Percentiles rank a stretch among this genome's conserved stretches.
These are phyloP conservation scores for Fusarium ramigenum DNA, from an alignment of 2,329 filamentous ascomycete genomes.

Conservation along the genomic window DNA sequence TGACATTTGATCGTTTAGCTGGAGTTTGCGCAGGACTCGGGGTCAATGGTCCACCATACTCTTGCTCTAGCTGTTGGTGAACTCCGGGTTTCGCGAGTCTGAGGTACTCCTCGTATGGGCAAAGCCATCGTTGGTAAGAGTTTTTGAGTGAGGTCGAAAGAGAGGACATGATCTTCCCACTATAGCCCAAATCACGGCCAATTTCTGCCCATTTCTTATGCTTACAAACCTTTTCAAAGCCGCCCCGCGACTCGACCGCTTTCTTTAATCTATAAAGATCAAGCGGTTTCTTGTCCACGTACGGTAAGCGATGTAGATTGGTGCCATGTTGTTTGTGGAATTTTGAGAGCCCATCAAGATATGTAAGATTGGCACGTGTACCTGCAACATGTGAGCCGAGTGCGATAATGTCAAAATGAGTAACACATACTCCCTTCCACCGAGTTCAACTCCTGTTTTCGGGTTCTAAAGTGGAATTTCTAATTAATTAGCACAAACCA, in stretches of 20 bases:
- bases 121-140: slow-evolving; percentile 96
- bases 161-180: slow-evolving; percentile 99
- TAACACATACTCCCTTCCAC: slow-evolving; percentile 88
- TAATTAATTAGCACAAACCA: slow-evolving; percentile 49
- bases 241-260: slow-evolving; percentile 91
- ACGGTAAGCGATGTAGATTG: slow-evolving; percentile 92
- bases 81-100: slow-evolving; percentile 91
- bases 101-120: slow-evolving; percentile 95
- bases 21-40: slow-evolving; percentile 76
- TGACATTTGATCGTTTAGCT: slow-evolving; percentile 70
- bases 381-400: slow-evolving; percentile 63
- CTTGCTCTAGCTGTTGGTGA: slow-evolving; percentile 93
- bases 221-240: slow-evolving; percentile 97
- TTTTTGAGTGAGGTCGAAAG: slow-evolving; percentile 98
- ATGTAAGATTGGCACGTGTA: slow-evolving; percentile 93
- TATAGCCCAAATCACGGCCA: slow-evolving; percentile 94
- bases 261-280: slow-evolving; percentile 97
- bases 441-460: slow-evolving; percentile 96
- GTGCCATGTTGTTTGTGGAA: slow-evolving; percentile 97
- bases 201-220: slow-evolving; percentile 99
- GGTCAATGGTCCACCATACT: slow-evolving; percentile 91
- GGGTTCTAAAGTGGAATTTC: slow-evolving; percentile 96
- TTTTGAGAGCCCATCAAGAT: slow-evolving; percentile 92
- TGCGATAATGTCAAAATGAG: not conserved
- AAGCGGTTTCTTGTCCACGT: slow-evolving; percentile 95